These are phyloP conservation scores for Physcia stellaris DNA, from an alignment of 495 filamentous ascomycete species.

Conservation along the genomic window DNA sequence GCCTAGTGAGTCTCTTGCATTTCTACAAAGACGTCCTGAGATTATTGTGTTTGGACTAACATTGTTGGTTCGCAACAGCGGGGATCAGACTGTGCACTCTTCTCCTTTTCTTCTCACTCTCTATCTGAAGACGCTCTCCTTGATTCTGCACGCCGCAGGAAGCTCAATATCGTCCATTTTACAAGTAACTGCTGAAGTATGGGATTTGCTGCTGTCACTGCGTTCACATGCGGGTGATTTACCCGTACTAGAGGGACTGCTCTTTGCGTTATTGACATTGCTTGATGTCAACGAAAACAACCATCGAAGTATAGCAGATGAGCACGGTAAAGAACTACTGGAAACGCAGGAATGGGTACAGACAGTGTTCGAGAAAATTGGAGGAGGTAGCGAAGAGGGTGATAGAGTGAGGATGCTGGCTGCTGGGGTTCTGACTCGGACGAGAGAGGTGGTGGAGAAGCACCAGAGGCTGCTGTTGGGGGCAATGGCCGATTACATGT, in stretches of 20 bases:
- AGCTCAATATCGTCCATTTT: slow-evolving; percentile 31
- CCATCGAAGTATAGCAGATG: slow-evolving; percentile 41
- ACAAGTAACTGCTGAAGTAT: slow-evolving; percentile 30
- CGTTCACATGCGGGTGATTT: slow-evolving; percentile 38
- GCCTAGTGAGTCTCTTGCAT: slow-evolving; percentile 31
- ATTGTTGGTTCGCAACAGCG: too few species aligned
- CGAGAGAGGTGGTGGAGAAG: slow-evolving; percentile 67
- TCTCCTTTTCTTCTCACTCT: slow-evolving; percentile 30
- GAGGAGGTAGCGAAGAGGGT: slow-evolving; percentile 41
- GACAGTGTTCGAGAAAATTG: slow-evolving; percentile 46
- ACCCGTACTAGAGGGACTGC: slow-evolving; percentile 52
- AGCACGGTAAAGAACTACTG: slow-evolving; percentile 36
- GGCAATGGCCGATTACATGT: slow-evolving; percentile 12
- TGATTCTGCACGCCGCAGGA: slow-evolving; percentile 36
- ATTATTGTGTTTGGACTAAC: too few species aligned
- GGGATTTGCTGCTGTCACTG: slow-evolving; percentile 32
- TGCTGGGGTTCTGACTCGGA: slow-evolving; percentile 67
- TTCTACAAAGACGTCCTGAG: too few species aligned
- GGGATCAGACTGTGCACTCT: slow-evolving; percentile 20
- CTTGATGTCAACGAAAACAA: slow-evolving; percentile 60
- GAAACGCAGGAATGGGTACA: slow-evolving; percentile 60
- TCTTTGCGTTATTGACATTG: slow-evolving; percentile 68
- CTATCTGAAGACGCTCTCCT: slow-evolving; percentile 36
- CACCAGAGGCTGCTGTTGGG: slow-evolving; percentile 45
- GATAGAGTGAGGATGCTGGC: slow-evolving; percentile 55